phyloP scores from a whole-genome alignment of 129 eudicot species.

The Calendula officinalis region DNA sequence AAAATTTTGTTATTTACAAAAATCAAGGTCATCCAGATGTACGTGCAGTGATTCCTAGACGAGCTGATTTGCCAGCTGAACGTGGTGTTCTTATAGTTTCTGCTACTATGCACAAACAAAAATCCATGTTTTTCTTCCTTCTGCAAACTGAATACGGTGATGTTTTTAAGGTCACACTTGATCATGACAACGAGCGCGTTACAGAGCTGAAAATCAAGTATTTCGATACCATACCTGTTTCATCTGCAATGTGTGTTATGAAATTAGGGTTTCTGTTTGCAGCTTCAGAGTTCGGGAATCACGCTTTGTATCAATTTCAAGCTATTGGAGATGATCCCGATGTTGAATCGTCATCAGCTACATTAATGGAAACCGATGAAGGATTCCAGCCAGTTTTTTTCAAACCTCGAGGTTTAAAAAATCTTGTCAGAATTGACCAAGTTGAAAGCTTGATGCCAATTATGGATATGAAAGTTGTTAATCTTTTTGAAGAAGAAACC shows the following conservation, averaged over 20 bases:
- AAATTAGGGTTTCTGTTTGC: constrained; percentile 91
- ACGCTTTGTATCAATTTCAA: constrained; percentile 91
- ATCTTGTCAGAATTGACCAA: constrained; percentile 90
- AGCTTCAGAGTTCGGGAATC: constrained; percentile 98
- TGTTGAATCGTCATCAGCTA: constrained; percentile 90
- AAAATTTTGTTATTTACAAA: constrained; percentile 89
- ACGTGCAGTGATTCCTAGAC: constrained; percentile 87
- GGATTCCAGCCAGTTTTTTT: constrained; percentile 97
- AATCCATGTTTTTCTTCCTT: constrained; percentile 85
- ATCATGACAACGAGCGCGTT: constrained; percentile 79
- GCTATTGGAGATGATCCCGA: constrained; percentile 97
- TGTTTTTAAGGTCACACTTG: constrained; percentile 85
- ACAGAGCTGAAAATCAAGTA: constrained; percentile 87
- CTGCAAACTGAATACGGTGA: constrained; percentile 97
- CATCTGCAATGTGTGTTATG: constrained; percentile 88
- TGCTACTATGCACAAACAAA: constrained; percentile 93
- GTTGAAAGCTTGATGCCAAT: constrained; percentile 96
- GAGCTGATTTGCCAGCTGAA: constrained; percentile 89
- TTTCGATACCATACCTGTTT: constrained; percentile 90
- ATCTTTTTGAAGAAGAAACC: constrained; percentile 93
- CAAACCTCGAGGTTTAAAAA: constrained; percentile 89
- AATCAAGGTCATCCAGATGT: constrained; percentile 93
- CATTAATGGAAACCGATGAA: constrained; percentile 92
- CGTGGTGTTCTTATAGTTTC: constrained; percentile 96
- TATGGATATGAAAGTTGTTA: constrained; percentile 88